These are phyloP conservation scores for Alternaria tenuissima DNA, from an alignment of 2,329 filamentous ascomycete genomes.

Conservation along the genomic window DNA sequence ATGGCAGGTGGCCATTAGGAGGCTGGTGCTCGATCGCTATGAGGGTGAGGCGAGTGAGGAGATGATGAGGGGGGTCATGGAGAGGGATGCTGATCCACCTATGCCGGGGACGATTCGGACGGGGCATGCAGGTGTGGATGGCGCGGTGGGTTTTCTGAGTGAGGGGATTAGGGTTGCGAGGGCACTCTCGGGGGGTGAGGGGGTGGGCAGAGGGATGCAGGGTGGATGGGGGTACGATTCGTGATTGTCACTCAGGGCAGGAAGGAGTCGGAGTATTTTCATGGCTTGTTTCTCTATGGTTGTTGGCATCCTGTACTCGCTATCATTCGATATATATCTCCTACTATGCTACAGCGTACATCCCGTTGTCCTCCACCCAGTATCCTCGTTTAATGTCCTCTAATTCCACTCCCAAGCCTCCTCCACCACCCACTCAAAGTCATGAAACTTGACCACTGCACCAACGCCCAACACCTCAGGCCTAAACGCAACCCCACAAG, in stretches of 20 bases:
- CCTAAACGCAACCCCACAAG: constrained; percentile 50
- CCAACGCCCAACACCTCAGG: constrained; percentile 40
- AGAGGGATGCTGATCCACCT: constrained; percentile 55
- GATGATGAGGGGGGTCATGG: constrained; percentile 40
- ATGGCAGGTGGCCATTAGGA: constrained; percentile 68
- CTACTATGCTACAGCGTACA: not conserved
- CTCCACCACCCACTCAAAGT: constrained; percentile 51
- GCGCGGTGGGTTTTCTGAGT: constrained; percentile 42
- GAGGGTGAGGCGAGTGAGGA: constrained; percentile 64
- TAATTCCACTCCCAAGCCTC: constrained; percentile 45
- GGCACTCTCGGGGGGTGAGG: constrained; percentile 30
- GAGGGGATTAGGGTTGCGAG: constrained; percentile 46
- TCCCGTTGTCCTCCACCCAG: not conserved
- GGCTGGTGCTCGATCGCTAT: constrained; percentile 66
- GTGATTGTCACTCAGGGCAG: constrained; percentile 2
- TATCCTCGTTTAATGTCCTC: not conserved
- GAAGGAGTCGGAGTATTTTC: not conserved
- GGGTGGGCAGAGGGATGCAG: constrained; percentile 28
- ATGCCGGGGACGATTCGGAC: constrained; percentile 42
- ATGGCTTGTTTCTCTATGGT: not conserved
- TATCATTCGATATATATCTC: not conserved
- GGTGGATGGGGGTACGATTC: constrained; percentile 48
- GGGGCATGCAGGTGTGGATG: constrained; percentile 42
- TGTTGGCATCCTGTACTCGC: not conserved
- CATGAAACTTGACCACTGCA: constrained; percentile 40